Percentiles rank a stretch among this genome's conserved stretches.
These are phyloP conservation scores for Leucocoprinus leucothites DNA, from an alignment of 768 basidiomycete species.

Conservation along the genomic window DNA sequence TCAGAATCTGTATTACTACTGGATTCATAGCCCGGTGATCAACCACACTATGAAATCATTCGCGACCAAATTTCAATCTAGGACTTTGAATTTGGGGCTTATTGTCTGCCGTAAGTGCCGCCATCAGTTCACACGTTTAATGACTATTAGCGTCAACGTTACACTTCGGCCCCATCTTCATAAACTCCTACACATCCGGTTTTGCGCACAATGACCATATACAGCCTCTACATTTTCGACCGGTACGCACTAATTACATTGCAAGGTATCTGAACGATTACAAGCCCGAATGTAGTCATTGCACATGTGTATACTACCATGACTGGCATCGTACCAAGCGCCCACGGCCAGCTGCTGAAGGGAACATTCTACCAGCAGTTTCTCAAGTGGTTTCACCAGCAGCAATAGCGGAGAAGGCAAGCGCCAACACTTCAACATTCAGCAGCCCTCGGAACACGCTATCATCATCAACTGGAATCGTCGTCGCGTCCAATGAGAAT, in stretches of 20 bases:
- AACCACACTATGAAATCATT: too few relatives aligned
- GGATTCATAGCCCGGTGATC: too few relatives aligned
- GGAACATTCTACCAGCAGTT: slow-evolving; percentile 76
- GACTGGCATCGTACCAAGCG: slow-evolving; percentile 86
- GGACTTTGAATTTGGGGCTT: too few relatives aligned
- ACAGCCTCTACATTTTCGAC: slow-evolving; percentile 93
- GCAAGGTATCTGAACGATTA: background rate
- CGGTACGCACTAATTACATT: slow-evolving; percentile 43
- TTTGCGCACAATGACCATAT: slow-evolving; percentile 66
- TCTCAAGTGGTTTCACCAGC: slow-evolving; percentile 55
- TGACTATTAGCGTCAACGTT: too few relatives aligned
- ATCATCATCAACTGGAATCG: slow-evolving; percentile 58
- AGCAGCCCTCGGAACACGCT: slow-evolving; percentile 67
- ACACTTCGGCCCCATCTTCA: too few relatives aligned
- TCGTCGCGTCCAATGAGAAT: slow-evolving; percentile 57
- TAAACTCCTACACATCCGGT: background rate
- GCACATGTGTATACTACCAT: slow-evolving; percentile 91
- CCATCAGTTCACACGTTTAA: too few relatives aligned
- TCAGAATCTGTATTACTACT: background rate
- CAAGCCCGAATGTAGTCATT: slow-evolving; percentile 56
- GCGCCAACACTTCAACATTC: slow-evolving; percentile 34
- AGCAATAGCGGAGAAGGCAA: slow-evolving; percentile 27
- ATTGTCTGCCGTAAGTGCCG: too few relatives aligned
- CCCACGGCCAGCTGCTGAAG: slow-evolving; percentile 68
- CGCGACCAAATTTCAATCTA: too few relatives aligned